Base-by-base conservation (phyloP, 176 grass and related monocot species). In the Secale cereale region DNA sequence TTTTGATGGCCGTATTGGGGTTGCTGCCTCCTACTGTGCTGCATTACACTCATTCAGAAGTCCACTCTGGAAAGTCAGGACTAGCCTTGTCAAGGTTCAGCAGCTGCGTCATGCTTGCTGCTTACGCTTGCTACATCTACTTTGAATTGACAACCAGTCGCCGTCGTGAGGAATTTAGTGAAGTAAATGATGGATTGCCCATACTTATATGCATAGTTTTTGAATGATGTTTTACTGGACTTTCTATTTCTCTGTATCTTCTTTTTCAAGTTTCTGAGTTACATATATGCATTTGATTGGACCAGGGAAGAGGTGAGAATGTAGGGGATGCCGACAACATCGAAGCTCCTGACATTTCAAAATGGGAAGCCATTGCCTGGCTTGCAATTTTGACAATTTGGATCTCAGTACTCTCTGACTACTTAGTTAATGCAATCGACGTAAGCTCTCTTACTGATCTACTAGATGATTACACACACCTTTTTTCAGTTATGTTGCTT, bases 41-140 rank as follows among this genome's bases (percentile, higher is more conserved):
- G 70, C 88, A 97, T 70, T 94, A 91, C 35, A 97, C 94, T 22
- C 89, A 91, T 63, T 77, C 89, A 3, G 91, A 97, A 80, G 66
- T 91, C 29, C 85, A 94, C 46, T 88, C 80, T 74, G 89, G 91
- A 69, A 86, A 97, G 71, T 97, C 91, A 30, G 91, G 85, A 23
- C 73, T 97, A 19, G 91, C 85, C 3, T 56, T 97, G 30, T 97
- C 94, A 46, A 97, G 94, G 78, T 93, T 97, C 81, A 97, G 89
- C 74, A 90, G 91, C 64, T 97, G 91, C 72, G 30, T 97, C 52
- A 97, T 97, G 94, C 94, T 97, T 70, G 70, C 90, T 79, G 94
- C 89, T 57, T 97, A 97, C 70, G 85, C 94, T 22, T 85, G 87
- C 45, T 97, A 91, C 82, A 52, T 97, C 52, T 89, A 81, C 80